Conservation (phyloP, 2,329 filamentous ascomycete genomes). For the Hymenoscyphus repandus region DNA sequence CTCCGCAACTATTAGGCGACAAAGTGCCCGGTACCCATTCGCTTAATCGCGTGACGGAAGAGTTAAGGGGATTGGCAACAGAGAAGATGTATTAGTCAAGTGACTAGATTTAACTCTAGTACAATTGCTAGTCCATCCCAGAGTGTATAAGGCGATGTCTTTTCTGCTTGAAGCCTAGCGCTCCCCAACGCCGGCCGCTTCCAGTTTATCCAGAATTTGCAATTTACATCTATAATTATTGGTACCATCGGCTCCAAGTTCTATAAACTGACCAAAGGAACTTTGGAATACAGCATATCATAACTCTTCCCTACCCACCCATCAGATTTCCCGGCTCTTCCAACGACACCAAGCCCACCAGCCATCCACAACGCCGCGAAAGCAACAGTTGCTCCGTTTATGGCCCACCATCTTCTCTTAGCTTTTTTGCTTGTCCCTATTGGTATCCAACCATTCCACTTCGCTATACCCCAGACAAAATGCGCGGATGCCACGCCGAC, state of each 20-base stretch:
- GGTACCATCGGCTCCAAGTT: slow-evolving; percentile 23
- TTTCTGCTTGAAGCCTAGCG: no score
- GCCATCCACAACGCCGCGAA: slow-evolving; percentile 70
- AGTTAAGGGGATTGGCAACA: no score
- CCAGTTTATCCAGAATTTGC: not conserved
- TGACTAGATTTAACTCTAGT: no score
- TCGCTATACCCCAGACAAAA: slow-evolving; percentile 79
- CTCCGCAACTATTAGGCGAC: no score
- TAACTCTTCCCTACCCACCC: slow-evolving; percentile 81
- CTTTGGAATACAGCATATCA: slow-evolving; percentile 63
- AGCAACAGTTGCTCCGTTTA: slow-evolving; percentile 59
- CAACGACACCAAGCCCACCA: slow-evolving; percentile 74
- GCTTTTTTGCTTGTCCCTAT: slow-evolving; percentile 45
- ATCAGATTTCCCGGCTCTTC: slow-evolving; percentile 59
- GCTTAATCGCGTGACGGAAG: no score
- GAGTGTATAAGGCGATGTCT: no score
- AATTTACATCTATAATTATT: not conserved
- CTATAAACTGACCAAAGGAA: slow-evolving; percentile 52
- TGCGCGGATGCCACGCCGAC: slow-evolving; percentile 67
- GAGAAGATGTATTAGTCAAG: no score
- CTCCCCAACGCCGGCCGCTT: not conserved
- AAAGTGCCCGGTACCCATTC: no score
- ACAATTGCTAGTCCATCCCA: no score
- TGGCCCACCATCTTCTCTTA: slow-evolving; percentile 63
- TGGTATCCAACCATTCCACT: slow-evolving; percentile 67